Evolutionary conservation across 441 rosid genomes (phyloP).

Genomic region (Aleurites moluccanus): DNA sequence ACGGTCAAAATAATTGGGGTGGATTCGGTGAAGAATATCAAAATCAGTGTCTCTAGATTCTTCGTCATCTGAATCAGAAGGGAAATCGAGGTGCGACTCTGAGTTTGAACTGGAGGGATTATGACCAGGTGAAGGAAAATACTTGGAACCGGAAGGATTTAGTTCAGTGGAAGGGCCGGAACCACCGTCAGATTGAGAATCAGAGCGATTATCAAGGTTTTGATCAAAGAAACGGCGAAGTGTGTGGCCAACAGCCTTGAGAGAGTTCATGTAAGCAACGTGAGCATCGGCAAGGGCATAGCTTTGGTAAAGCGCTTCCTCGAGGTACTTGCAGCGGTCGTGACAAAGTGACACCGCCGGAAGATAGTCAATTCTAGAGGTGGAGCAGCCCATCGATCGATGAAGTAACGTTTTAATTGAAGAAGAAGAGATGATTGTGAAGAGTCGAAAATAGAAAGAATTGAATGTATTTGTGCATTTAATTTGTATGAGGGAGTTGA

Average conservation of each 20-base stretch:
- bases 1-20: conserved; percentile 32
- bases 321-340: conserved; percentile 62
- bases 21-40: conserved; percentile 38
- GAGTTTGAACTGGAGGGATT: conserved; percentile 44
- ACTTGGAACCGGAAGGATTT: conserved; percentile 11
- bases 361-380: conserved; percentile 77
- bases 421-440: too few species aligned
- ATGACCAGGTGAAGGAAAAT: conserved; percentile 34
- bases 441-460: neutral
- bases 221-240: conserved; percentile 52
- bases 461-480: conserved; percentile 1
- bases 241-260: conserved; percentile 51
- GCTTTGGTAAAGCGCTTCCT: conserved; percentile 67
- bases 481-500: conserved; percentile 7
- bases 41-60: conserved; percentile 28
- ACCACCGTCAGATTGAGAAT: conserved; percentile 18
- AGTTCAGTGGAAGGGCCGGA: conserved; percentile 6
- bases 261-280: conserved; percentile 58
- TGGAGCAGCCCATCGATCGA: conserved; percentile 79
- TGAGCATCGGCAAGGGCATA: conserved; percentile 71
- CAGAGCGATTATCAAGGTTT: conserved; percentile 6
- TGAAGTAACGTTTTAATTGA: neutral
- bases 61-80: conserved; percentile 54
- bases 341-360: conserved; percentile 87
- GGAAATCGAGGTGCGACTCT: conserved; percentile 55